A percentile compares a stretch with the other conserved stretches of the same genome.
These are phyloP conservation scores for Lactarius sp. DNA, from an alignment of 768 basidiomycete species.

Conservation along the genomic window DNA sequence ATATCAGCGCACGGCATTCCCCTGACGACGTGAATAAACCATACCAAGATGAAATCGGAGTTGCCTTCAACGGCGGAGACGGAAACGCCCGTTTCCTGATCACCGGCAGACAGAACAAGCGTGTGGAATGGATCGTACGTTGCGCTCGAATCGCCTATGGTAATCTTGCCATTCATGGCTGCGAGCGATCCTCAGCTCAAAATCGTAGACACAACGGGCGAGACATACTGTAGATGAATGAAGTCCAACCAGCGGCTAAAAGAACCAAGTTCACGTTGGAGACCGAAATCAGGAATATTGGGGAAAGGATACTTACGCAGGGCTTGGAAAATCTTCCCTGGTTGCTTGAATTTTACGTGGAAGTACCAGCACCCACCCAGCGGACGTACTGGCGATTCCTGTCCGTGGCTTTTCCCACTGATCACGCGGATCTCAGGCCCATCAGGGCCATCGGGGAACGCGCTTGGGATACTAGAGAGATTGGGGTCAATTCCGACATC, in stretches of 20 bases:
- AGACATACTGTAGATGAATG: constrained; percentile 74
- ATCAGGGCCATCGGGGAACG: constrained; percentile 63
- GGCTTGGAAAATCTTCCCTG: constrained; percentile 71
- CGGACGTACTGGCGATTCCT: constrained; percentile 83
- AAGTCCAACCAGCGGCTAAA: constrained; percentile 79
- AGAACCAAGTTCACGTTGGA: neutral
- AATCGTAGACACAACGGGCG: neutral
- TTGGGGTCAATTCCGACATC: neutral
- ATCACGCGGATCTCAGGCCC: constrained; percentile 78
- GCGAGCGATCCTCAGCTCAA: constrained; percentile 20
- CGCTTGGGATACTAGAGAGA: constrained; percentile 55
- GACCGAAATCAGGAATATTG: neutral
- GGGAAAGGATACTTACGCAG: constrained; percentile 51
- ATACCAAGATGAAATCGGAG: constrained; percentile 72
- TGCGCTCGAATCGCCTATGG: constrained; percentile 47
- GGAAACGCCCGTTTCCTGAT: constrained; percentile 60
- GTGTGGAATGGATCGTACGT: constrained; percentile 66
- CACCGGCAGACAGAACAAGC: constrained; percentile 65
- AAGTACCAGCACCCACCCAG: constrained; percentile 95
- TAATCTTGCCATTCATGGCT: constrained; percentile 65
- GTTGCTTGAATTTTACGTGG: constrained; percentile 63
- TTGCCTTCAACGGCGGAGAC: constrained; percentile 54
- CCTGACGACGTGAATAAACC: constrained; percentile 21
- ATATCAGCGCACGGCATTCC: neutral
- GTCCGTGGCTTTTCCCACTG: constrained; percentile 82